Percentiles rank a stretch among this genome's conserved stretches.
phyloP scores from a whole-genome alignment of 179 eudicot species.

The Camellia oleifera region DNA sequence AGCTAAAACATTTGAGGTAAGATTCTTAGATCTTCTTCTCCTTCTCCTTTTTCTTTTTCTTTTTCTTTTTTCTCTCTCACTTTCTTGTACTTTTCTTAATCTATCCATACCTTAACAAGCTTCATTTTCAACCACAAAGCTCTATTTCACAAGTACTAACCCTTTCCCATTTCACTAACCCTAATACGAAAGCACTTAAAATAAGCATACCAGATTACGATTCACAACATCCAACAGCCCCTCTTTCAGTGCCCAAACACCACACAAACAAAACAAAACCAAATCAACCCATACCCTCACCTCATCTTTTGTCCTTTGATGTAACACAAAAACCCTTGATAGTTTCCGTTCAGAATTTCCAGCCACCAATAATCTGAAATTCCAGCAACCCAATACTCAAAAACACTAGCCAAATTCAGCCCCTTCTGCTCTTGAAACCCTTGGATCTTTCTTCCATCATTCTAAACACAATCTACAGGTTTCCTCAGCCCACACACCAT shows the following conservation, averaged over 20 bases:
- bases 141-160: neutral
- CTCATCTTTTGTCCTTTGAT: too few species aligned
- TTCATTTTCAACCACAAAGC: neutral
- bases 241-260: too few species aligned
- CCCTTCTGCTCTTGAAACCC: too few species aligned
- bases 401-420: too few species aligned
- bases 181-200: neutral
- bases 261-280: too few species aligned
- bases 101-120: neutral
- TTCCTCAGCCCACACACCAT: neutral
- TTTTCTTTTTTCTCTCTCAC: neutral
- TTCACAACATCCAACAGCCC: too few species aligned
- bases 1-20: neutral
- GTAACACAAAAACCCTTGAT: too few species aligned
- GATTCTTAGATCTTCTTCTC: neutral
- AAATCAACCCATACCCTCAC: too few species aligned
- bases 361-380: too few species aligned
- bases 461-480: neutral
- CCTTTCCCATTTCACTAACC: neutral
- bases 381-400: too few species aligned
- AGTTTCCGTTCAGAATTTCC: too few species aligned
- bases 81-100: conserved; percentile 4
- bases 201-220: neutral
- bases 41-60: neutral
- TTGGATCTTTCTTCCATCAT: too few species aligned